Percentiles rank a stretch among this genome's conserved stretches.
phyloP scores from a whole-genome alignment of 306 rosid genomes.

The Vachellia pachyceras region DNA sequence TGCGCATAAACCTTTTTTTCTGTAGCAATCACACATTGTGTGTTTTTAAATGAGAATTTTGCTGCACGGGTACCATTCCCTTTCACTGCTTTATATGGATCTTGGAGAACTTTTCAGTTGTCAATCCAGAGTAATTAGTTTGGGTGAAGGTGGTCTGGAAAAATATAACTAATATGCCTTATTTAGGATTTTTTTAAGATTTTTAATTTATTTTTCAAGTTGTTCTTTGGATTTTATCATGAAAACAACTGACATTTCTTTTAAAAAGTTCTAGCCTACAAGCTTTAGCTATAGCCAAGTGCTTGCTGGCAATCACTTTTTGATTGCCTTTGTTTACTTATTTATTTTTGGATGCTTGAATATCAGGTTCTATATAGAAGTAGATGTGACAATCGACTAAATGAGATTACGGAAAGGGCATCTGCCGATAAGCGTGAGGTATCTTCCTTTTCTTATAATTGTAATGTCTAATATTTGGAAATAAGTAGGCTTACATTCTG shows the following conservation, averaged over 20 bases:
- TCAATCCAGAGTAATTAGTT: not conserved
- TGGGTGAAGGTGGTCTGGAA: not conserved
- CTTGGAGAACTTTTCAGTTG: not conserved
- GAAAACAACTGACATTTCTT: not conserved
- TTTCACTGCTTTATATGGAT: not conserved
- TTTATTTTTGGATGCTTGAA: constrained; percentile 32
- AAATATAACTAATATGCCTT: not conserved
- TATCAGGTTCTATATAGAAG: constrained; percentile 86
- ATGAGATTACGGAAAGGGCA: constrained; percentile 96
- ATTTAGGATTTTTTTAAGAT: not conserved
- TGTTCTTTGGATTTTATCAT: constrained; percentile 2
- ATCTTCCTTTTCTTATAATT: constrained; percentile 36
- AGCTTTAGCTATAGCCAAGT: not conserved
- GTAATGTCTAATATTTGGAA: constrained; percentile 31
- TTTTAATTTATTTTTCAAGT: no score
- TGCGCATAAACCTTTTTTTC: not conserved
- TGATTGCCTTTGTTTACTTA: no score
- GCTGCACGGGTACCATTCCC: not conserved
- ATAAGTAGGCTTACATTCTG: constrained; percentile 28
- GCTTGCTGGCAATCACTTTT: not conserved
- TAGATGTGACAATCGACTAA: constrained; percentile 89
- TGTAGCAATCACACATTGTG: not conserved
- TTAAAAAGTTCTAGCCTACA: no score
- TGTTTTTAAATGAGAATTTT: not conserved
- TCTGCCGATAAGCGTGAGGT: constrained; percentile 95